Percentiles rank a stretch among this genome's conserved stretches.
phyloP scores from a whole-genome alignment of 345 rosid species.

The Rhizophora apiculata region DNA sequence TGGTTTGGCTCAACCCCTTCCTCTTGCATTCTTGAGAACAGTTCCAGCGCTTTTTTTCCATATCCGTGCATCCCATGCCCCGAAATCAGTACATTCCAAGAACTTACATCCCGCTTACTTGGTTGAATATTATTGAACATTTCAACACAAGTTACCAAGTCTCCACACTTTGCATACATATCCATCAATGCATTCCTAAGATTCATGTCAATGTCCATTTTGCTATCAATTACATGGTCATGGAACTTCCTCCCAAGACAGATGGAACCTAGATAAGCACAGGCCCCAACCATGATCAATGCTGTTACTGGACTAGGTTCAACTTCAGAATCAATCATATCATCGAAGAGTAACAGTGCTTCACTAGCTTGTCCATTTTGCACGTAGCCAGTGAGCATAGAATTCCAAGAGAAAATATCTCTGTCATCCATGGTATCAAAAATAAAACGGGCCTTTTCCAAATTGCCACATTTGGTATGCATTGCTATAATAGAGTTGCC shows the following conservation, averaged over 20 bases:
- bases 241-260: conserved; percentile 43
- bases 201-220: conserved; percentile 28
- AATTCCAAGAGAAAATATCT: conserved; percentile 54
- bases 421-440: conserved; percentile 42
- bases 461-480: conserved; percentile 46
- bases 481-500: conserved; percentile 47
- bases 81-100: conserved; percentile 59
- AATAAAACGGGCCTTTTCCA: conserved; percentile 37
- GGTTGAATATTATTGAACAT: conserved; percentile 39
- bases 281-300: conserved; percentile 50
- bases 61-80: conserved; percentile 53
- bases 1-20: conserved; percentile 46
- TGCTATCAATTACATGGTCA: conserved; percentile 25
- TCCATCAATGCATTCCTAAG: conserved; percentile 46
- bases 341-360: conserved; percentile 46
- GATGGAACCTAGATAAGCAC: conserved; percentile 48
- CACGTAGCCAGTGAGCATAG: conserved; percentile 52
- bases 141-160: conserved; percentile 37
- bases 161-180: conserved; percentile 64
- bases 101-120: conserved; percentile 24
- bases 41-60: conserved; percentile 38
- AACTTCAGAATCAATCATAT: conserved; percentile 35
- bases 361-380: conserved; percentile 52
- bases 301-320: conserved; percentile 42
- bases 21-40: conserved; percentile 45